Percentiles rank a stretch among this genome's conserved stretches.
Evolutionary conservation across 2,329 filamentous ascomycete species (phyloP).

Genomic region (Nemania sp.): DNA sequence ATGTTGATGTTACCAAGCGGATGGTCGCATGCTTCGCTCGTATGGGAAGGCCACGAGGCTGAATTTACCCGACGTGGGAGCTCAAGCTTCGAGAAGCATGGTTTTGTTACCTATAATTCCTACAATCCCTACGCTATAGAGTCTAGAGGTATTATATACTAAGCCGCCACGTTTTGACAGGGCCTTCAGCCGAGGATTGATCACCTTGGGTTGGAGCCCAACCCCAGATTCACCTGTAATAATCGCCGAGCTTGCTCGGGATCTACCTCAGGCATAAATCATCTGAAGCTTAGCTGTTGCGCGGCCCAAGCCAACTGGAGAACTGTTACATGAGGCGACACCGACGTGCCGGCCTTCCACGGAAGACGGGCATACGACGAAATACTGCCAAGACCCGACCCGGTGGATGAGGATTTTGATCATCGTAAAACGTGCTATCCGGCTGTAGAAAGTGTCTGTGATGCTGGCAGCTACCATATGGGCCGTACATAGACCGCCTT

Average conservation of each 20-base stretch:
- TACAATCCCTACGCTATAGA: constrained; percentile 4
- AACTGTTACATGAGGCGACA: constrained; percentile 24
- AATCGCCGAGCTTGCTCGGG: neutral
- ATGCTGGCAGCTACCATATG: constrained; percentile 1
- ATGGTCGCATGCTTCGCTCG: constrained; percentile 22
- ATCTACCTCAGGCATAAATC: constrained; percentile 27
- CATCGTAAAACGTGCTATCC: constrained; percentile 22
- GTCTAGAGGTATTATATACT: constrained; percentile 4
- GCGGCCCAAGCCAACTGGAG: constrained; percentile 8
- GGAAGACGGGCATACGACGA: neutral
- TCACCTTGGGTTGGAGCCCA: neutral
- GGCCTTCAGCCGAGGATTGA: constrained; percentile 14
- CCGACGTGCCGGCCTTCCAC: constrained; percentile 12
- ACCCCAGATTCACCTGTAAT: constrained; percentile 8
- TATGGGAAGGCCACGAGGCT: constrained; percentile 20
- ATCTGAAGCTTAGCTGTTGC: constrained; percentile 22
- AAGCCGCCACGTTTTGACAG: constrained; percentile 5
- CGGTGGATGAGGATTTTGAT: constrained; percentile 12
- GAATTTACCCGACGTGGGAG: constrained; percentile 14
- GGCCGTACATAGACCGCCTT: constrained; percentile 13
- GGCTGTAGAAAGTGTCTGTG: constrained; percentile 14
- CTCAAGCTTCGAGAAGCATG: constrained; percentile 8
- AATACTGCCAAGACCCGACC: neutral
- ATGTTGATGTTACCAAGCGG: constrained; percentile 21
- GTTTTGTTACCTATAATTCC: too few relatives aligned